phyloP scores from a whole-genome alignment of 2,329 filamentous ascomycete genomes.

The Trichophaea hybrida region DNA sequence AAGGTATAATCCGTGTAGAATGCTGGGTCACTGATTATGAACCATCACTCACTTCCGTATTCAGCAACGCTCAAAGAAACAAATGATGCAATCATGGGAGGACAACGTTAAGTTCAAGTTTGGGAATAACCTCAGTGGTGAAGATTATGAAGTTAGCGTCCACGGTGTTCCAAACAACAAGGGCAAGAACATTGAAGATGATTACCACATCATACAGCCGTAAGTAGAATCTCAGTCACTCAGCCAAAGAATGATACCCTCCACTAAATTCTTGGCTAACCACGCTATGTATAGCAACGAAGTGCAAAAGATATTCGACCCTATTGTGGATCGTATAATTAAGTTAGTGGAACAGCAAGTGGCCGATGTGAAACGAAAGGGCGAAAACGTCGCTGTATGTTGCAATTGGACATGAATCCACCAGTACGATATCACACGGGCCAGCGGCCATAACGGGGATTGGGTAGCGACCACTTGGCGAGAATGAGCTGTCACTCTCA shows the following conservation, averaged over 20 bases:
- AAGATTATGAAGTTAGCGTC: neutral
- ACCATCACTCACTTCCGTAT: too few species aligned
- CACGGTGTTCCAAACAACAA: constrained; percentile 55
- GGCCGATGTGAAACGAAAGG: constrained; percentile 15
- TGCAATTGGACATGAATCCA: constrained; percentile 14
- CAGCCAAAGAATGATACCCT: neutral
- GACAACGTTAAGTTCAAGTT: constrained; percentile 18
- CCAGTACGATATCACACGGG: neutral
- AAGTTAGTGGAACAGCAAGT: constrained; percentile 40
- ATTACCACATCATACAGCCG: constrained; percentile 41
- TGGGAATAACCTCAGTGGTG: neutral
- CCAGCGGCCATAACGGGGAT: neutral
- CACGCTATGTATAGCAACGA: constrained; percentile 7
- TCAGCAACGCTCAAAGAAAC: neutral
- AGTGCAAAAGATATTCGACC: constrained; percentile 50
- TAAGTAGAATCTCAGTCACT: neutral
- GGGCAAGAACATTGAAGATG: constrained; percentile 57
- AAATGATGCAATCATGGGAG: neutral
- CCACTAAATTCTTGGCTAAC: neutral
- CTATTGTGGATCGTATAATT: constrained; percentile 55
- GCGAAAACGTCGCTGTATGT: neutral
- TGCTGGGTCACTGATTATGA: neutral
- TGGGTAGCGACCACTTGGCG: too few species aligned
- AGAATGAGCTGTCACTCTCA: too few species aligned
- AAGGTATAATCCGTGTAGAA: constrained; percentile 34